Evolutionary conservation across 441 rosid species (phyloP), one percentile per base, ranked within the genome.

Genomic region (Hypseocharis bilobata): DNA sequence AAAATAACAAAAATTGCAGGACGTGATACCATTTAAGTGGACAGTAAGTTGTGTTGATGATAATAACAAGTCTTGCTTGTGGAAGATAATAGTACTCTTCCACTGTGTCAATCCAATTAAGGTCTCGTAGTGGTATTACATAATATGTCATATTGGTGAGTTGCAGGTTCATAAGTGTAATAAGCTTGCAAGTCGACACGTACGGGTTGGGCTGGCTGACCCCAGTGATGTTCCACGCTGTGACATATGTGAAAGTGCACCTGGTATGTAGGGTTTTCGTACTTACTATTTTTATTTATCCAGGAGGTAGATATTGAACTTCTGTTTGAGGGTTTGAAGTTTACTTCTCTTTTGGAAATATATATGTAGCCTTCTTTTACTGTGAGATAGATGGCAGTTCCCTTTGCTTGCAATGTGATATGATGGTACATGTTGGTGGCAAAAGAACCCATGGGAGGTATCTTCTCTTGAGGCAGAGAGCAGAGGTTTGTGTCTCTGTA

Each of bases 191-290:
- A 85, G 89, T 74, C 82, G 93, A 28, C 97, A 91, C 77, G 85
- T 88, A 40, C 76, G 97, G 32, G 94, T 88, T 36, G 92, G 96
- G 63, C 83, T 88, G 32, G 93, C 92, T 4, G 81, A 66, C 65
- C 96, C 96, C 16, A 91, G 89, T 62, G 87, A 77, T 68, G 90
- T 85, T 47, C 96, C 89, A 0, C 88, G 86, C 16, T 88, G 97
- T 72, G 97, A 91, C 72, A 91, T 91, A 63, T 91, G 97, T 70
- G 94, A 91, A 76, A 87, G 74, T 77, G 94, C 92, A 29, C 96
- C 97, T 69, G 97, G 97, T 88, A 76, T 72, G 69, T 8, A 23
- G 52, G 52, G 25, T 69, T 65, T 70, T 23, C 59, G 19, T 64
- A 19, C 55, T 27, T 42, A 23, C 16, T 40, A 22, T 42, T 54